Conservation (phyloP, 371 early-diverging fungal genomes). For the Thermomucor indicae-seudaticae region DNA sequence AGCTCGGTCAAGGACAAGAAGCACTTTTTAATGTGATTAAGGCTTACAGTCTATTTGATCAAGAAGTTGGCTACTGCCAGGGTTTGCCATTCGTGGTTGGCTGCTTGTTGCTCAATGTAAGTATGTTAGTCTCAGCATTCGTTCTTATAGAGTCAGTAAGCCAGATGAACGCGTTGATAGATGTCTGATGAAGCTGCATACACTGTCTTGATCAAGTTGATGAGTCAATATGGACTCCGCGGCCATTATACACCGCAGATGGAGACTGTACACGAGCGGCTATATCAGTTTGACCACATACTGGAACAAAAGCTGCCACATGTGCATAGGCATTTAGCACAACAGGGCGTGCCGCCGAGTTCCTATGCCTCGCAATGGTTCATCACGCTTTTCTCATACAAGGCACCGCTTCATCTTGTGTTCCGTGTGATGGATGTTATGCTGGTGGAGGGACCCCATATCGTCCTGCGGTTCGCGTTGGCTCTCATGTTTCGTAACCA, state of each 20-base stretch:
- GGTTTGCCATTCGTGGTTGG: constrained; percentile 91
- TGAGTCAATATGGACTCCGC: constrained; percentile 75
- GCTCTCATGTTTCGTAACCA: constrained; percentile 81
- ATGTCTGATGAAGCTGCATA: constrained; percentile 89
- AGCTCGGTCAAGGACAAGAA: constrained; percentile 77
- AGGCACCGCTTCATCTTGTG: constrained; percentile 78
- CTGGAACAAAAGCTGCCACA: constrained; percentile 65
- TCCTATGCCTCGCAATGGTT: constrained; percentile 87
- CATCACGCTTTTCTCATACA: constrained; percentile 82
- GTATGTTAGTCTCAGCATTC: constrained; percentile 10
- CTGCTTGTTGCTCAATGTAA: constrained; percentile 78
- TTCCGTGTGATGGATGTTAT: constrained; percentile 87
- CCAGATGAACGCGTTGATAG: constrained; percentile 19
- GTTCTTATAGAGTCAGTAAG: background rate
- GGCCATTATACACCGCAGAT: constrained; percentile 76
- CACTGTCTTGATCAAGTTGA: constrained; percentile 67
- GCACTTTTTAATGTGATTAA: constrained; percentile 80
- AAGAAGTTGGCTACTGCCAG: constrained; percentile 95
- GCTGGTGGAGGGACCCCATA: constrained; percentile 83
- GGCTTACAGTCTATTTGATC: constrained; percentile 88
- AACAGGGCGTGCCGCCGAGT: constrained; percentile 64
- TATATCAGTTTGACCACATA: constrained; percentile 84
- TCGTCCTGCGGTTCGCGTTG: constrained; percentile 77
- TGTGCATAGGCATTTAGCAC: constrained; percentile 65
- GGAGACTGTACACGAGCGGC: constrained; percentile 74